A percentile compares a stretch with the other conserved stretches of the same genome.
Conservation (phyloP, 1,284 basidiomycete genomes). For the Coniferiporia sulphurascens region DNA sequence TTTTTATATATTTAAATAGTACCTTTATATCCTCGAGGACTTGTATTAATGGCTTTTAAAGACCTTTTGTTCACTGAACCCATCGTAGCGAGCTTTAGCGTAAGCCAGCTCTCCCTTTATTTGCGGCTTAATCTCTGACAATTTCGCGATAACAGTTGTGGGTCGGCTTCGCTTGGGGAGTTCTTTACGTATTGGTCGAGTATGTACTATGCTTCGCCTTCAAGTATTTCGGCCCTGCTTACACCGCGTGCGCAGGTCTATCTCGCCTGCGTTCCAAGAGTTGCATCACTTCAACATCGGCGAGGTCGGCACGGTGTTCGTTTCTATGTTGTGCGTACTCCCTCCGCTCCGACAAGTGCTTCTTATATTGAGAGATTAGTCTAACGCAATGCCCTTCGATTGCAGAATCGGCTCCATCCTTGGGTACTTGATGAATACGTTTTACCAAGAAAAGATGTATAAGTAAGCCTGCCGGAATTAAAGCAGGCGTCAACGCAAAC, state of each 20-base stretch:
- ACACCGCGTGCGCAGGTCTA: constrained; percentile 37
- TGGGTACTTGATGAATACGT: constrained; percentile 48
- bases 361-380: background rate
- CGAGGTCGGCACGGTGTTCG: constrained; percentile 58
- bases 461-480: constrained; percentile 32
- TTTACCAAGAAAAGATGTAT: constrained; percentile 67
- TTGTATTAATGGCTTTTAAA: constrained; percentile 21
- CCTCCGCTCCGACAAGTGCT: constrained; percentile 1
- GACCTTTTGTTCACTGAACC: constrained; percentile 71
- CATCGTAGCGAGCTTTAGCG: constrained; percentile 69
- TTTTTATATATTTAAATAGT: background rate
- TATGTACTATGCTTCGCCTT: constrained; percentile 27
- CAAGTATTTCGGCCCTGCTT: background rate
- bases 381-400: background rate
- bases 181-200: constrained; percentile 67
- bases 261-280: constrained; percentile 53
- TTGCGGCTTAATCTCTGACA: background rate
- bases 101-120: constrained; percentile 28
- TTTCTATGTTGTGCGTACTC: constrained; percentile 49
- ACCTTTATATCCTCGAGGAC: background rate
- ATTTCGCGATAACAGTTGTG: constrained; percentile 45
- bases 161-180: constrained; percentile 76
- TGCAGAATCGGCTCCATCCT: constrained; percentile 56
- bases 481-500: no score
- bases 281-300: constrained; percentile 66